Evolutionary conservation across 306 rosid genomes (phyloP).

Genomic region (Begonia masoniana): DNA sequence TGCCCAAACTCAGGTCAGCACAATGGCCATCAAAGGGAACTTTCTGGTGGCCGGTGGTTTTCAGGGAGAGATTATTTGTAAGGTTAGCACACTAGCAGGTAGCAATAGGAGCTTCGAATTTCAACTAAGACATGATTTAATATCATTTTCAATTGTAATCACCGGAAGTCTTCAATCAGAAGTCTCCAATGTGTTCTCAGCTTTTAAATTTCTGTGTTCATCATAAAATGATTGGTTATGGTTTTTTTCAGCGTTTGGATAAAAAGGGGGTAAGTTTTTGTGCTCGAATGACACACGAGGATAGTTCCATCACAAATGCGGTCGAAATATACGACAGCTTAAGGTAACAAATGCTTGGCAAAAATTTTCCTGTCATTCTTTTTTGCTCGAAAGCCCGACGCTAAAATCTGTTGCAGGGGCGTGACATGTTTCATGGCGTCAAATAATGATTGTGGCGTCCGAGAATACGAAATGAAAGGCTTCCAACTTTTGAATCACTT

Average conservation of each 20-base stretch:
- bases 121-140: too few relatives aligned
- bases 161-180: too few relatives aligned
- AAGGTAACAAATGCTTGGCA: constrained; percentile 20
- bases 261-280: constrained; percentile 49
- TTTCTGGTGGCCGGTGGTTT: too few relatives aligned
- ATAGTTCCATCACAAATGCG: constrained; percentile 54
- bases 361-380: background rate
- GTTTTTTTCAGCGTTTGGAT: constrained; percentile 37
- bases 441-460: constrained; percentile 38
- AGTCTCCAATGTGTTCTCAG: too few relatives aligned
- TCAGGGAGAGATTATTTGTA: too few relatives aligned
- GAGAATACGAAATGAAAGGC: constrained; percentile 44
- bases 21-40: too few relatives aligned
- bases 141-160: too few relatives aligned
- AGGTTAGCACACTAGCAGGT: too few relatives aligned
- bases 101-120: too few relatives aligned
- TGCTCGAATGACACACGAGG: constrained; percentile 43
- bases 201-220: too few relatives aligned
- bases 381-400: constrained; percentile 9
- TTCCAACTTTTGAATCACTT: constrained; percentile 46
- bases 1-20: too few relatives aligned
- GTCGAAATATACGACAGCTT: constrained; percentile 42
- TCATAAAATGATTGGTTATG: too few relatives aligned
- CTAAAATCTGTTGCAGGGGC: constrained; percentile 30
- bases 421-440: constrained; percentile 41